Percentiles rank a stretch among this genome's conserved stretches.
Conservation (phyloP, 176 grass and related monocot species). For the Pontederia crassipes region DNA sequence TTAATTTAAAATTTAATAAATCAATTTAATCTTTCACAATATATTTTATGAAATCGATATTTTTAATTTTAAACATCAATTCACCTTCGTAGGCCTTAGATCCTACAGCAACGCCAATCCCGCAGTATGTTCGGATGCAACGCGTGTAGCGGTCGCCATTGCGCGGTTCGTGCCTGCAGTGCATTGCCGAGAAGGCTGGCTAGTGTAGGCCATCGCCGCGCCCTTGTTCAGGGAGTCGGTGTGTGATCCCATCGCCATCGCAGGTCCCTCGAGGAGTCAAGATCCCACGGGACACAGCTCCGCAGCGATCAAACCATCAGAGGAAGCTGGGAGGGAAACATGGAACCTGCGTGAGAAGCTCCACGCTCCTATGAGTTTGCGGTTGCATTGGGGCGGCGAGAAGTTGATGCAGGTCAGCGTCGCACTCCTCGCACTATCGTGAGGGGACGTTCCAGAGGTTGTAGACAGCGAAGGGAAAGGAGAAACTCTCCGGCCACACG, state of each 20-base stretch:
- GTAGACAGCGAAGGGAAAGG: constrained; percentile 7
- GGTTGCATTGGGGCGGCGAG: constrained; percentile 43
- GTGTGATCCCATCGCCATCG: constrained; percentile 86
- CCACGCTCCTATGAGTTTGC: constrained; percentile 71
- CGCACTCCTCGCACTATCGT: constrained; percentile 59
- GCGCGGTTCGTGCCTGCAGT: constrained; percentile 71
- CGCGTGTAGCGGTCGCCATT: constrained; percentile 66
- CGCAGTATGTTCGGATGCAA: constrained; percentile 93
- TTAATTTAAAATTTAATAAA: no score
- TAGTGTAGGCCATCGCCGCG: constrained; percentile 54
- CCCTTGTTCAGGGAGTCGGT: constrained; percentile 65
- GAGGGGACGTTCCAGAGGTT: constrained; percentile 39
- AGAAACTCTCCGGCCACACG: constrained; percentile 78
- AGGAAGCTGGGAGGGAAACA: not conserved
- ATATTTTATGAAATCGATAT: no score
- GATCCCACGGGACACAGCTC: constrained; percentile 18
- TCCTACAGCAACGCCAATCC: constrained; percentile 44
- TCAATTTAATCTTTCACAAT: no score
- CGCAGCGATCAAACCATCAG: constrained; percentile 6
- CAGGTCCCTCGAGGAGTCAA: constrained; percentile 53
- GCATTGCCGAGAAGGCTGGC: constrained; percentile 53
- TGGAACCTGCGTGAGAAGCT: constrained; percentile 77
- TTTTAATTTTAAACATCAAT: no score
- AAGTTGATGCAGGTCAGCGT: constrained; percentile 64
- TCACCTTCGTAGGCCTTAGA: no score